A percentile compares a stretch with the other conserved stretches of the same genome.
Evolutionary conservation across 1,284 basidiomycete genomes (phyloP).

Genomic region (Rhodotorula sp.): DNA sequence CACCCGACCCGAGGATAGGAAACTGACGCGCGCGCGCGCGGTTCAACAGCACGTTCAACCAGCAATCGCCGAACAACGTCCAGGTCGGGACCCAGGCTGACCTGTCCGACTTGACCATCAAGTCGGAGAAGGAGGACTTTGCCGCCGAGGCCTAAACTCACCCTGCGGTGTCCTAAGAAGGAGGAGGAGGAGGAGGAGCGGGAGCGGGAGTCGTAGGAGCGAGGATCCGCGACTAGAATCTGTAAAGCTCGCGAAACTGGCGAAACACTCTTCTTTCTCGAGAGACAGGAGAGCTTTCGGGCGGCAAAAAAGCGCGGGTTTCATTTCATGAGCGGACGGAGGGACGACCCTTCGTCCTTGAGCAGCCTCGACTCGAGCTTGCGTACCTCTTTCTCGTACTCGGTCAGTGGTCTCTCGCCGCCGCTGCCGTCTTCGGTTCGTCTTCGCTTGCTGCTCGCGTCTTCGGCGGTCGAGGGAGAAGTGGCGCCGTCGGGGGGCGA

Average conservation of each 20-base stretch:
- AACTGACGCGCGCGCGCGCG: too few species aligned
- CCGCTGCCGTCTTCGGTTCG: neutral
- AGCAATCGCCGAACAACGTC: slow-evolving; percentile 47
- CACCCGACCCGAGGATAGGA: neutral
- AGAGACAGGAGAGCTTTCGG: too few species aligned
- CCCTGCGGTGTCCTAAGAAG: too few species aligned
- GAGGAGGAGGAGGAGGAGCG: neutral
- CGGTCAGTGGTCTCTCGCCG: slow-evolving; percentile 5
- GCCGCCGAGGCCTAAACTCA: slow-evolving; percentile 2
- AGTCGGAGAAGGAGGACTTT: slow-evolving; percentile 45
- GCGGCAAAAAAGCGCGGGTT: neutral
- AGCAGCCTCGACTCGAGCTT: slow-evolving; percentile 8
- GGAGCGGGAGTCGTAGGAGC: neutral
- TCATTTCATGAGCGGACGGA: slow-evolving; percentile 29
- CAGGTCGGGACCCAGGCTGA: slow-evolving; percentile 51
- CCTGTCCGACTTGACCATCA: slow-evolving; percentile 51
- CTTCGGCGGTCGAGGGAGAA: neutral
- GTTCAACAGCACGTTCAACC: slow-evolving; percentile 52
- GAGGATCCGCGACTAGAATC: neutral
- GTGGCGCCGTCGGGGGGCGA: neutral
- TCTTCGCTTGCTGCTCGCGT: neutral
- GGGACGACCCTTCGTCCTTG: slow-evolving; percentile 24
- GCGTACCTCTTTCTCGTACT: slow-evolving; percentile 26
- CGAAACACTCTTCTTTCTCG: neutral
- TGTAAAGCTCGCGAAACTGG: neutral